Conservation (phyloP, 768 basidiomycete genomes). For the Tubosaeta sp. region DNA sequence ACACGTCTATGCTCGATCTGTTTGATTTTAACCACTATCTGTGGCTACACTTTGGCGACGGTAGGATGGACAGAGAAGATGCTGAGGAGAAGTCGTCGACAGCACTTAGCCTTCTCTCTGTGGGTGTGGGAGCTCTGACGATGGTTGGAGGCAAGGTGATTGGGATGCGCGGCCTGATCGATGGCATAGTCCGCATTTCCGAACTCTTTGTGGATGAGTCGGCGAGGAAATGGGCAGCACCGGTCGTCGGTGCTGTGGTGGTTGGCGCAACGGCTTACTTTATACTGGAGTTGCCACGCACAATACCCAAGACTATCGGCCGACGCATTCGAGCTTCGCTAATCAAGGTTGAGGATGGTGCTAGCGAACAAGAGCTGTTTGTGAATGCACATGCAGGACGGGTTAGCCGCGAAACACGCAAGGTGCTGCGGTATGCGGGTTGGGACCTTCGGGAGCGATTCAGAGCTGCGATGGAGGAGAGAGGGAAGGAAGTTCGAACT, state of each 20-base stretch:
- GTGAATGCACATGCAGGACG: constrained; percentile 65
- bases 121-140: constrained; percentile 81
- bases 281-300: constrained; percentile 79
- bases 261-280: constrained; percentile 77
- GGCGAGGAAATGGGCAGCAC: constrained; percentile 82
- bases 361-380: constrained; percentile 53
- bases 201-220: constrained; percentile 80
- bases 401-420: constrained; percentile 81
- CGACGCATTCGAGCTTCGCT: constrained; percentile 72
- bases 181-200: constrained; percentile 67
- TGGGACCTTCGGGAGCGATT: constrained; percentile 90
- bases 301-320: constrained; percentile 88
- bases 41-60: constrained; percentile 62
- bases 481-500: constrained; percentile 67
- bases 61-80: constrained; percentile 24
- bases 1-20: constrained; percentile 78
- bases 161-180: constrained; percentile 71
- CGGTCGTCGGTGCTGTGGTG: constrained; percentile 72
- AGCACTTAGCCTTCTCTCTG: constrained; percentile 67
- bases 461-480: constrained; percentile 74
- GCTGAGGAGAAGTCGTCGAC: constrained; percentile 45
- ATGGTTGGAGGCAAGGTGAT: constrained; percentile 84
- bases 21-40: constrained; percentile 85
- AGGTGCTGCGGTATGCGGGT: constrained; percentile 84
- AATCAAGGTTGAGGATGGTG: constrained; percentile 39